These are phyloP conservation scores for Globisporangium mamillatum DNA, from an alignment of 352 stramenopile genomes.

Conservation along the genomic window DNA sequence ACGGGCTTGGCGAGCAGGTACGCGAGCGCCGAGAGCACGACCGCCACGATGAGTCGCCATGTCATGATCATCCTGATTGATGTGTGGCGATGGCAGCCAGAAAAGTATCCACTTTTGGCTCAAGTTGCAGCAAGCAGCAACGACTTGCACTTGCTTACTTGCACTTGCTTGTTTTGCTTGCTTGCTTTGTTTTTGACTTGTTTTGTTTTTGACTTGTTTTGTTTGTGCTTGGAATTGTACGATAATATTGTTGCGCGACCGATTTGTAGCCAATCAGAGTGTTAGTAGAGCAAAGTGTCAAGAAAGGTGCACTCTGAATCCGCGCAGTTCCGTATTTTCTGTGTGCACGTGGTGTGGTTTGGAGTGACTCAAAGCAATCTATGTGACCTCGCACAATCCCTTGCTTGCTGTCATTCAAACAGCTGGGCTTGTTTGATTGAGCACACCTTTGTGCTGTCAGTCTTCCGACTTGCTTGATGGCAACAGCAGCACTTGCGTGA, in stretches of 20 bases:
- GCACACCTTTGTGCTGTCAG: background rate
- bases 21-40: slow-evolving; percentile 36
- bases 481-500: background rate
- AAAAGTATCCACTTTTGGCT: background rate
- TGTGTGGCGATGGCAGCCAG: background rate
- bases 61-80: slow-evolving; percentile 31
- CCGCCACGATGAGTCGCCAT: slow-evolving; percentile 56
- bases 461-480: background rate
- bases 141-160: background rate
- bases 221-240: background rate
- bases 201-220: background rate
- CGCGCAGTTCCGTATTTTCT: background rate
- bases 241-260: background rate
- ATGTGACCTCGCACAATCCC: background rate
- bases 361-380: background rate
- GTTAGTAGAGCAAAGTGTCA: background rate
- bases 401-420: background rate
- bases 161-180: background rate
- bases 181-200: background rate
- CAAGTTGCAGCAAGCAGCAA: background rate
- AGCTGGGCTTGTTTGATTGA: background rate
- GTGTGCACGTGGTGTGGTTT: background rate
- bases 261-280: slow-evolving; percentile 4
- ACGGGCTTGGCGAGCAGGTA: slow-evolving; percentile 54
- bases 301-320: background rate